These are phyloP conservation scores for Aspergillus diversus DNA, from an alignment of 495 filamentous ascomycete species.

Conservation along the genomic window DNA sequence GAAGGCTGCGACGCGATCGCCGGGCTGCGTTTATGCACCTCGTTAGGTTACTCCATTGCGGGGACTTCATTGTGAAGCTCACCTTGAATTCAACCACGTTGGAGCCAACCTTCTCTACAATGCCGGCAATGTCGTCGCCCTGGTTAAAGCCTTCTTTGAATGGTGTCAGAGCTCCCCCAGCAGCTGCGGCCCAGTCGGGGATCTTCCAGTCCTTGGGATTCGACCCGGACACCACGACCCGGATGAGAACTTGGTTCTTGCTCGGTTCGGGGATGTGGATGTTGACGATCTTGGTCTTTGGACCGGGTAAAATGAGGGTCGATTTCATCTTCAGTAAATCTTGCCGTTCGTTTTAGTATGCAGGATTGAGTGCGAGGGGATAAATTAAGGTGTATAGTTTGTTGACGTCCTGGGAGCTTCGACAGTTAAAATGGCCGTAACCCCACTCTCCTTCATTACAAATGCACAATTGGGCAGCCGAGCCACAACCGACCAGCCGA, in stretches of 20 bases:
- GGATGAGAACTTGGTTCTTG: slow-evolving; percentile 67
- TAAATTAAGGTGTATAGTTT: no score
- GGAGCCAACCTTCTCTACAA: slow-evolving; percentile 61
- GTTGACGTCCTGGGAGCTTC: no score
- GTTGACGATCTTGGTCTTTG: no score
- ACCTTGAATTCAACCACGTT: slow-evolving; percentile 41
- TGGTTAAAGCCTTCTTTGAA: slow-evolving; percentile 44
- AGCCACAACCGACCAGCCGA: no score
- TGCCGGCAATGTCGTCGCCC: slow-evolving; percentile 74
- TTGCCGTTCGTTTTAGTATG: no score
- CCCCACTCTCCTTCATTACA: no score
- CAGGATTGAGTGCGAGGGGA: no score
- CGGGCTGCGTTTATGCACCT: slow-evolving; percentile 30
- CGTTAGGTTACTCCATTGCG: background rate
- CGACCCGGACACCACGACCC: slow-evolving; percentile 67
- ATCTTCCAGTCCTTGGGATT: slow-evolving; percentile 83
- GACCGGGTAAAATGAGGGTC: no score
- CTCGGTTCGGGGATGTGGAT: slow-evolving; percentile 22
- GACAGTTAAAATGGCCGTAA: no score
- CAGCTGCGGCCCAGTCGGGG: slow-evolving; percentile 28
- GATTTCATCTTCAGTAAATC: no score
- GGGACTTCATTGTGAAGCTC: background rate
- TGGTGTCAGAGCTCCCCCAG: slow-evolving; percentile 12
- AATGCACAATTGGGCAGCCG: no score
- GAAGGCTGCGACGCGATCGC: slow-evolving; percentile 72